Evolutionary conservation across 2,329 filamentous ascomycete genomes (phyloP), one percentile per base, ranked within the genome.

Genomic region (Dichotomopilus funicola): DNA sequence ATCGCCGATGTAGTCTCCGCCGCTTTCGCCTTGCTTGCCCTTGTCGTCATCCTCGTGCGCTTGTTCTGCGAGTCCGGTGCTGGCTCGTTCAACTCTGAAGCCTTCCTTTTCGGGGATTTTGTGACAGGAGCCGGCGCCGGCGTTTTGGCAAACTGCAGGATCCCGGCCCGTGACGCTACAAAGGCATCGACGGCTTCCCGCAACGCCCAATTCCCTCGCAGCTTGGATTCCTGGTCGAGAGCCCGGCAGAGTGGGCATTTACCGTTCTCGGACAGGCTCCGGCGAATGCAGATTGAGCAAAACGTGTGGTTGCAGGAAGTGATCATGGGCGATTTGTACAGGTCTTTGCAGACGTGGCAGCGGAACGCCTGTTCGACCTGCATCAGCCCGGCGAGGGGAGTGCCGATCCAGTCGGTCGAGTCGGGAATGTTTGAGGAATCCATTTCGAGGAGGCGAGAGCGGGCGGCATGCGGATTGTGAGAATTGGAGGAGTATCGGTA

Each of bases 321-420:
- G 60, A 96, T 86, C 82, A 99, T 94, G 0, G 94, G 94, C 50
- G 91, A 95, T 59, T 84, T 84, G 75, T 89, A 97, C 72, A 97
- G 95, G 71, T 99, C 95, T 70, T 97, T 97, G 81, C 94, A 99
- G 58, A 99, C 88, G 71, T 97, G 89, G 72, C 94, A 99, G 64
- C 94, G 89, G 19, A 99, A 78, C 3, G 91, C 85, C 58, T 87
- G 85, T 67, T 99, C 94, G 60, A 99, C 82, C 11, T 81, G 75
- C 48, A 83, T 77, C 53, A 95, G 80, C 11, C 75, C 75, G 12
- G 82, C 73, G 1, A 95, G 75, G 1, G 84, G 79, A 10, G 89
- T 95, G 9, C 75, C 66, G 5, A 91, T 77, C 89, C 89, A 95
- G 74, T 95, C 89, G 52, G 89, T 91, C n/a, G 88, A 86, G 72